phyloP scores from a whole-genome alignment of 169 alveolate genomes.

The Ichthyophthirius multifiliis region DNA sequence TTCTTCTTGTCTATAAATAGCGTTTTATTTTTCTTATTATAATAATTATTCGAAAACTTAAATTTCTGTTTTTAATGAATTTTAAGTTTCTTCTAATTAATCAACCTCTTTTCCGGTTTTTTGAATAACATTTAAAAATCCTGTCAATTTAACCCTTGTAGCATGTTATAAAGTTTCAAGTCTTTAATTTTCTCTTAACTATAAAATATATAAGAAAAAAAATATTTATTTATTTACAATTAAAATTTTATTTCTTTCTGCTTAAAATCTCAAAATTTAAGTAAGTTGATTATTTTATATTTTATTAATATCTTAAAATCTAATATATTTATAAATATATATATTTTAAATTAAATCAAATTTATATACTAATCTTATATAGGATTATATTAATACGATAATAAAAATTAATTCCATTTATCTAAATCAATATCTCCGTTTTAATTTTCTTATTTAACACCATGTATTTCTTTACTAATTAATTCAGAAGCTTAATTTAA shows the following conservation, averaged over 20 bases:
- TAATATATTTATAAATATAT: not conserved
- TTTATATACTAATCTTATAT: not conserved
- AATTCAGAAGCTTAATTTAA: not conserved
- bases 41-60: slow-evolving; percentile 22
- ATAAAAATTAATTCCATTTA: not conserved
- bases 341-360: not conserved
- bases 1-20: slow-evolving; percentile 9
- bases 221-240: not conserved
- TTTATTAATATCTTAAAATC: not conserved
- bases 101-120: slow-evolving; percentile 6
- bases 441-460: not conserved
- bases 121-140: slow-evolving; percentile 22
- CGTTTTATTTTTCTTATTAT: slow-evolving; percentile 9
- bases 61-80: not conserved
- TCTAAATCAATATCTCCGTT: slow-evolving; percentile 6
- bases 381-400: not conserved
- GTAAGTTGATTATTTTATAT: not conserved
- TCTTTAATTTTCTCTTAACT: not conserved
- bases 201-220: not conserved
- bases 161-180: not conserved
- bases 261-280: not conserved
- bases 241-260: not conserved
- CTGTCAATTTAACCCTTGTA: slow-evolving; percentile 17
- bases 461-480: not conserved
- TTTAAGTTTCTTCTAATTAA: not conserved